Evolutionary conservation across 352 stramenopile genomes (phyloP), one percentile per base, ranked within the genome.

Genomic region (Halophytophthora batemanensis): DNA sequence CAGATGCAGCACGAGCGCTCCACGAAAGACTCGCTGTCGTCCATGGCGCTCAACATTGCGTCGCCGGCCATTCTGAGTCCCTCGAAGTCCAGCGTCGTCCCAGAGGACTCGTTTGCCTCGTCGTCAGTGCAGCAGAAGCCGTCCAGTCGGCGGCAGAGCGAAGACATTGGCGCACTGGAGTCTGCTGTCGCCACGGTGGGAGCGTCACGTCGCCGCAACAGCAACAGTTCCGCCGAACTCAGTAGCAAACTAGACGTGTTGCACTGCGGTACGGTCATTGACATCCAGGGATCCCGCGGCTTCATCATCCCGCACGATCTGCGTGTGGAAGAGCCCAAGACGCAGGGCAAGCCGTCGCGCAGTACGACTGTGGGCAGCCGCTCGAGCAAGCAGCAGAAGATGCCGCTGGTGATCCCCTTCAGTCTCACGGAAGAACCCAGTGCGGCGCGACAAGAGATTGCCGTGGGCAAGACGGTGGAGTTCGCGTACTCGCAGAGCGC

Each of bases 301-400:
- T 83, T 87, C 54, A 82, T 90, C 60, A 90, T 90, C 54, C 79
- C 76, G 50, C 79, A 90, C 66, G 72, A 80, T 47, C 45, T 86
- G 42, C 67, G 53, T n/a, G 55, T 71, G 34, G 59, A 75, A 31
- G 50, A 31, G 25, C 25, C 45, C 51, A 69, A 69, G 56, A 22
- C 56, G 17, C 55, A 42, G 8, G 44, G 41, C 36, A 64, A 65
- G 23, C 8, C 25, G 13, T 13, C 55, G 23, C 47, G 37, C 39
- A 47, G 46, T 22, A 6, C 61, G 41, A 34, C 53, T 15, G 35
- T 17, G 47, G 12, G 11, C 3, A 56, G 22, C 17, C 38, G 34
- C 31, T 52, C 29, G 14, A 29, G 49, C 13, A 65, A 62, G 46
- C 56, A 67, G 54, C 47, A 65, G 23, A 79, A 77, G 53, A 72